Evolutionary conservation across 345 rosid species (phyloP), one percentile per base, ranked within the genome.

Genomic region (Litchi chinensis): DNA sequence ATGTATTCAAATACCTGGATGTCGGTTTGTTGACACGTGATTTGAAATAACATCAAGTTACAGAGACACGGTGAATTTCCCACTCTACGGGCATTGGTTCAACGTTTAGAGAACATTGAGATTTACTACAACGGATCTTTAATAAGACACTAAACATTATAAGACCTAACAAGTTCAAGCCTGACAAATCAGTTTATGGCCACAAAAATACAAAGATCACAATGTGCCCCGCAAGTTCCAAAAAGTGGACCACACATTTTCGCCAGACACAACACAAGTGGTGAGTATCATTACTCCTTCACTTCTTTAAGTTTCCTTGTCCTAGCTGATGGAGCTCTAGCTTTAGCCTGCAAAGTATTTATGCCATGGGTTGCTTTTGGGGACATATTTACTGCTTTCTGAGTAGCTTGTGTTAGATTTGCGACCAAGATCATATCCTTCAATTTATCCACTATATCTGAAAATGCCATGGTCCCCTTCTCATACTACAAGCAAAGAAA

Each of bases 401-500:
- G 79, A 32, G 85, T 7, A 9, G 77, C 73, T 78, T 74, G 76
- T 22, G 81, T 37, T 65, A 71, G 10, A 64, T 76, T 77, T 63
- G 82, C 41, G 44, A 83, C 41, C 65, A 81, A 15, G 48, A 82
- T 10, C 41, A 81, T n/a, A 59, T 87, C 85, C 80, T 83, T 85
- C 71, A 79, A 41, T 65, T 83, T 81, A 22, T 83, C 84, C 79
- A 82, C 3, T 12, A 76, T 74, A 13, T 85, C 77, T 5, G 81
- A 46, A 50, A 41, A 19, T 54, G 68, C 52, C 39, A 26, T 41
- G 62, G 40, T 21, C 52, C 84, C 80, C 3, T 73, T 81, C 74
- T 81, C 83, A 28, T 83, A 77, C 90, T 87, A 75, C 82, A 82
- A 43, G 7, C 48, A 64, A 2, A 44, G 57, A 66, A 73, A 54